These are phyloP conservation scores for Tulasnella sp. DNA, from an alignment of 768 basidiomycete species.

Conservation along the genomic window DNA sequence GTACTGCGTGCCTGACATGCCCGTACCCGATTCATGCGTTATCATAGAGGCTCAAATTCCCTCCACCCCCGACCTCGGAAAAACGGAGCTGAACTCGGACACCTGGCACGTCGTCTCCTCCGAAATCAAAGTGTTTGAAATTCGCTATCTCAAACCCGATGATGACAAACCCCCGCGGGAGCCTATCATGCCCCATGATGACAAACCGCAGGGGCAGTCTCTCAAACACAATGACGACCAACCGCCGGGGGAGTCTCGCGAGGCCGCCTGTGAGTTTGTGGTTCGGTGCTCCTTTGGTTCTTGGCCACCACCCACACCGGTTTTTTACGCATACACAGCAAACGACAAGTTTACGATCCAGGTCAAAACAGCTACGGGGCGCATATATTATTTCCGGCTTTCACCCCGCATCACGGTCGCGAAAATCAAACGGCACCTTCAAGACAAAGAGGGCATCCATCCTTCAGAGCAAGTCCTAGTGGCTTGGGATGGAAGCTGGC, in stretches of 20 bases:
- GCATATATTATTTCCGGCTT: slow-evolving; percentile 33
- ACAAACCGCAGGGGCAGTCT: no score
- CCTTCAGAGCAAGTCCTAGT: no score
- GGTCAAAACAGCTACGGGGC: slow-evolving; percentile 28
- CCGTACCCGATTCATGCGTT: no score
- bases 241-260: background rate
- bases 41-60: background rate
- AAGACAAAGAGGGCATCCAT: slow-evolving; percentile 38
- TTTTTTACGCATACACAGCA: background rate
- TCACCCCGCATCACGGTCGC: slow-evolving; percentile 34
- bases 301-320: background rate
- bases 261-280: background rate
- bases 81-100: background rate
- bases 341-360: background rate
- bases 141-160: background rate
- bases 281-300: no score
- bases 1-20: background rate
- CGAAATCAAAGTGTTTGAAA: background rate
- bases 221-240: no score
- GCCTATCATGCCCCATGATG: no score
- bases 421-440: slow-evolving; percentile 36
- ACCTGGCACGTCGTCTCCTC: background rate
- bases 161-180: no score
- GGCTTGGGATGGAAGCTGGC: slow-evolving; percentile 36
- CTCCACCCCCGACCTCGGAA: background rate